Evolutionary conservation across 2,329 filamentous ascomycete species (phyloP).

Genomic region (Pezicula carpinea): DNA sequence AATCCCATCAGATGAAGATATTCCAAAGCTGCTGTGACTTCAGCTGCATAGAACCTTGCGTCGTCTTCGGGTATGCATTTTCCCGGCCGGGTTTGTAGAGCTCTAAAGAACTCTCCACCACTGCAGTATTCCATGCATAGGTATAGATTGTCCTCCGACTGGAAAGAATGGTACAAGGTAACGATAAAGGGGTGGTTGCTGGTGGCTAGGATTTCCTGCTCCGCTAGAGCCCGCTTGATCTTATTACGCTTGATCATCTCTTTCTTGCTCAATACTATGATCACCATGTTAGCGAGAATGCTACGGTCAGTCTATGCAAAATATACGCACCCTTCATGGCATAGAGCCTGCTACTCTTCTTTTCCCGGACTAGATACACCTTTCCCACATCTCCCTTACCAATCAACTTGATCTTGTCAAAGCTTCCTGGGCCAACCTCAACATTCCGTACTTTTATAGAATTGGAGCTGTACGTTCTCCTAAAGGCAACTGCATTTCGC

Average conservation of each 20-base stretch:
- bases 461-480: conserved; percentile 96
- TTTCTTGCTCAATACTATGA: conserved; percentile 98
- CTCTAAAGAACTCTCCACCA: conserved; percentile 96
- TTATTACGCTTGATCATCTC: conserved; percentile 99
- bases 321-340: conserved; percentile 86
- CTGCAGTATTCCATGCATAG: conserved; percentile 99
- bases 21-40: conserved; percentile 93
- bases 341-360: conserved; percentile 92
- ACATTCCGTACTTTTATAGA: conserved; percentile 98
- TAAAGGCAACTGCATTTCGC: conserved; percentile 70
- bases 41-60: conserved; percentile 93
- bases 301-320: conserved; percentile 3
- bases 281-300: conserved; percentile 20
- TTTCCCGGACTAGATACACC: conserved; percentile 94
- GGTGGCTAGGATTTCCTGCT: conserved; percentile 96
- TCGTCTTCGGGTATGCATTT: conserved; percentile 98
- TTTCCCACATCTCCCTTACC: conserved; percentile 98
- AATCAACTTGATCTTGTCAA: conserved; percentile 99
- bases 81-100: conserved; percentile 89
- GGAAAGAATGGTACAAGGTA: conserved; percentile 97
- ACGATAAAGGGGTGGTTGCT: conserved; percentile 99
- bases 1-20: conserved; percentile 99
- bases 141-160: conserved; percentile 97
- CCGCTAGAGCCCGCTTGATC: conserved; percentile 95
- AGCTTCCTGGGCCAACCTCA: conserved; percentile 90